Evolutionary conservation across 31 red algal genomes (phyloP).

Genomic region (Odonthalia washingtoniensis): DNA sequence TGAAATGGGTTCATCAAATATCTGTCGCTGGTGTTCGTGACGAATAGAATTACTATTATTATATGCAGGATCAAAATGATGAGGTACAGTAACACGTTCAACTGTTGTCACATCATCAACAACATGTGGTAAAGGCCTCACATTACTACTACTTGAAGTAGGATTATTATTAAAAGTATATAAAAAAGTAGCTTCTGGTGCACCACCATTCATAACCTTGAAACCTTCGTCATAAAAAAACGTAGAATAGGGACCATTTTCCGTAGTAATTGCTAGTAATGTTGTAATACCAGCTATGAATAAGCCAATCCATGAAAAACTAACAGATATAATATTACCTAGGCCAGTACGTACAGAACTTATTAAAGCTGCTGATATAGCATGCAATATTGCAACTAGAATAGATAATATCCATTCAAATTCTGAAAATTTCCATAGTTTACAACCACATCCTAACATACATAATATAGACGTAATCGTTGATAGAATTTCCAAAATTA

Average conservation of each 20-base stretch:
- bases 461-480: slow-evolving; percentile 6
- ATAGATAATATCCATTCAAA: slow-evolving; percentile 36
- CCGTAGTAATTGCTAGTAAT: slow-evolving; percentile 45
- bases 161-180: too few relatives aligned
- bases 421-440: slow-evolving; percentile 6
- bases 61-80: too few relatives aligned
- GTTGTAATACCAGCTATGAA: slow-evolving; percentile 32
- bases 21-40: too few relatives aligned
- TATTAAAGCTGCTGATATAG: slow-evolving; percentile 53
- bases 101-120: too few relatives aligned
- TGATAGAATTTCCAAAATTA: slow-evolving; percentile 46
- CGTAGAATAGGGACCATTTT: slow-evolving; percentile 39
- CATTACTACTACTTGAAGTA: too few relatives aligned
- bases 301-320: slow-evolving; percentile 59
- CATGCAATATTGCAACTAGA: slow-evolving; percentile 48
- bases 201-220: too few relatives aligned
- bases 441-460: slow-evolving; percentile 26
- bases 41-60: too few relatives aligned
- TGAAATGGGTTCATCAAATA: too few relatives aligned
- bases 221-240: too few relatives aligned
- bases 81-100: too few relatives aligned
- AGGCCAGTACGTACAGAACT: slow-evolving; percentile 66
- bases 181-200: too few relatives aligned
- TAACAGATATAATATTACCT: slow-evolving; percentile 65
- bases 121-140: too few relatives aligned